Base-by-base conservation (phyloP, 2,329 filamentous ascomycete genomes). In the Lomentospora prolificans region DNA sequence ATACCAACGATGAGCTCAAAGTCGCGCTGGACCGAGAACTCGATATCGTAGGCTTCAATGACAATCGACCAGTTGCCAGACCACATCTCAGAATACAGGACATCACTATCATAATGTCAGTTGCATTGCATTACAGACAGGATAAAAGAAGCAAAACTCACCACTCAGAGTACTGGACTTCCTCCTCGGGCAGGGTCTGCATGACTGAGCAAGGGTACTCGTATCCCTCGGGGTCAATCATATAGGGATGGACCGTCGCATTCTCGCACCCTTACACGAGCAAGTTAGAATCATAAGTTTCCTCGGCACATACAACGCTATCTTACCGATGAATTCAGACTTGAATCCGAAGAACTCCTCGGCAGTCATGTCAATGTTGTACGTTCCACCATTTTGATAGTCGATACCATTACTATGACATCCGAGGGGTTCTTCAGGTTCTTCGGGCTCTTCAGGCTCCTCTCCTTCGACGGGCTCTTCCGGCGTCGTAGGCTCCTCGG, bases 221-320 rank as follows among this genome's bases (percentile, higher is more conserved):
- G 31, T 55, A 55, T 9, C 54, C 54, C 19, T 55, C 54, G 30
- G 54, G 54, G 25, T 55, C 54, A 31, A 55, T 31, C 46, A 55
- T 55, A 22, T 51, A 51, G 5, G 54, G 54, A 19, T 50, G 12
- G 27, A 55, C 41, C 10, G 44, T 51, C n/a, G 46, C 54, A 33
- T 55, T 55, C 12, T 55, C 54, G 14, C 44, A 41, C 2, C 54
- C 54, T 51, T 6, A 14, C 17, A 44, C 25, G 14, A 14, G 4
- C 4, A 22, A 28, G 10, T 30, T 51, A 28, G 25, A 17, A 28
- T 51, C 30, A 7, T 36, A 17, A 48, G 39, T 9, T 12, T 22
- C 12, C 8, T 22, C 31, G 8, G 25, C 17, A 17, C 14, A 19
- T 17, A n/a, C 12, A 10, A 53, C 19, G 17, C 41, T 22, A 10